These are phyloP conservation scores for Moringa oleifera DNA, from an alignment of 345 rosid species.

Conservation along the genomic window DNA sequence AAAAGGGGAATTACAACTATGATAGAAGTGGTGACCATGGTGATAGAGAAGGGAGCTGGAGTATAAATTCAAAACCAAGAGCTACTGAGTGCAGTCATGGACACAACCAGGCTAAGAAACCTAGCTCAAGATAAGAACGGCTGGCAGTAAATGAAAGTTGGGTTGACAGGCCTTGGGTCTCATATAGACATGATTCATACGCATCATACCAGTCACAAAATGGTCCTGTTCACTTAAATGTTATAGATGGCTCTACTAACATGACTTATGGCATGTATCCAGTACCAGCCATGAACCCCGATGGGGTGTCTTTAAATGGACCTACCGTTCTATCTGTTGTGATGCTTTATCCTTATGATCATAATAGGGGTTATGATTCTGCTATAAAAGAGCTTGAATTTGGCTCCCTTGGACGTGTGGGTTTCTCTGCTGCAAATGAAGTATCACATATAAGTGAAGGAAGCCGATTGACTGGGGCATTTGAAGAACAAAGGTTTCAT, in stretches of 20 bases:
- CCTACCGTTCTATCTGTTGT: slow-evolving; percentile 54
- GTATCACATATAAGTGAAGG: slow-evolving; percentile 41
- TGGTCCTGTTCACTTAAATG: slow-evolving; percentile 46
- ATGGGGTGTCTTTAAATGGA: slow-evolving; percentile 53
- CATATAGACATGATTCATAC: slow-evolving; percentile 50
- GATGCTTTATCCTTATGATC: slow-evolving; percentile 78
- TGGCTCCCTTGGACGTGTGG: slow-evolving; percentile 56
- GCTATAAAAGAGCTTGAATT: slow-evolving; percentile 63
- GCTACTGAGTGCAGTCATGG: slow-evolving; percentile 54
- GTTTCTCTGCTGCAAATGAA: slow-evolving; percentile 39
- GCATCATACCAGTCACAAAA: slow-evolving; percentile 60
- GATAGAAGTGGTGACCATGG: slow-evolving; percentile 68
- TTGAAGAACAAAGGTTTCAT: slow-evolving; percentile 57
- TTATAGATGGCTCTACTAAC: slow-evolving; percentile 44
- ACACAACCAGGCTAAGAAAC: too few relatives aligned
- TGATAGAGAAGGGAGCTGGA: too few relatives aligned
- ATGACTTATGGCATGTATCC: slow-evolving; percentile 66
- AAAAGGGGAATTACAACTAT: slow-evolving; percentile 52
- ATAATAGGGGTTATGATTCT: slow-evolving; percentile 43
- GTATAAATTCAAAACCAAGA: slow-evolving; percentile 48
- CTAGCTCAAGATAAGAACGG: slow-evolving; percentile 50
- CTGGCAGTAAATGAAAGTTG: slow-evolving; percentile 37
- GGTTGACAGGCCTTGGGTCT: slow-evolving; percentile 60
- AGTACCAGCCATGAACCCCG: too few relatives aligned
- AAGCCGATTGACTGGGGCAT: slow-evolving; percentile 29